phyloP scores from a whole-genome alignment of 306 rosid species.

The Malus sylvestris region DNA sequence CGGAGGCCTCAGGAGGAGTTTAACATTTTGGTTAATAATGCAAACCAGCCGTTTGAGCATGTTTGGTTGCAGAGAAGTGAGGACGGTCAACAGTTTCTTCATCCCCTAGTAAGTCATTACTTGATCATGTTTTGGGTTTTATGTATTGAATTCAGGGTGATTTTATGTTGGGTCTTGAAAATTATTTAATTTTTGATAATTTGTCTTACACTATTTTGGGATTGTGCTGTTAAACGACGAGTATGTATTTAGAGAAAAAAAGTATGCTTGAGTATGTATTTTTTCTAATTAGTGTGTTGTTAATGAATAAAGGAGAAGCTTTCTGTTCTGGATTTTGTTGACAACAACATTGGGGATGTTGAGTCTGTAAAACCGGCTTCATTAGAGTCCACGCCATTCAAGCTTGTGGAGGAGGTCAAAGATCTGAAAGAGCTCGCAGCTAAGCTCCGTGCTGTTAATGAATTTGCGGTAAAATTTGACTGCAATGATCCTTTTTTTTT shows the following conservation, averaged over 20 bases:
- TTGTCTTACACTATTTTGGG: background rate
- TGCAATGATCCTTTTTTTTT: background rate
- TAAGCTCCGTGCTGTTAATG: conserved; percentile 60
- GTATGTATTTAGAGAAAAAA: too few species aligned
- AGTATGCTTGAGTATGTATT: too few species aligned
- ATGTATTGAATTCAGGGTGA: background rate
- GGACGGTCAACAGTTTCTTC: conserved; percentile 54
- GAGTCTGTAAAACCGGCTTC: conserved; percentile 53
- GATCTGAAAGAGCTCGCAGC: conserved; percentile 74
- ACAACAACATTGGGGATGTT: conserved; percentile 33
- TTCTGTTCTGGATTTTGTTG: conserved; percentile 64
- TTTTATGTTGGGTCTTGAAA: background rate
- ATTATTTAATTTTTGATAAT: background rate
- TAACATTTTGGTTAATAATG: conserved; percentile 57
- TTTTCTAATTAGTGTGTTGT: conserved; percentile 7
- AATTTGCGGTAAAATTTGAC: conserved; percentile 66
- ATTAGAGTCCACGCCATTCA: conserved; percentile 62
- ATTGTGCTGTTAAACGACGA: background rate
- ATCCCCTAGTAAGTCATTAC: conserved; percentile 66
- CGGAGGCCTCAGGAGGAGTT: conserved; percentile 75
- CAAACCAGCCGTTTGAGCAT: conserved; percentile 71
- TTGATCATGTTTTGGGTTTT: background rate
- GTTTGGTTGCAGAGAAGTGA: conserved; percentile 85
- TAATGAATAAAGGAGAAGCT: conserved; percentile 45
- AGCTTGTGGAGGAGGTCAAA: conserved; percentile 65